phyloP scores from a whole-genome alignment of 2,329 filamentous ascomycete species.

The Fusarium transvaalense region DNA sequence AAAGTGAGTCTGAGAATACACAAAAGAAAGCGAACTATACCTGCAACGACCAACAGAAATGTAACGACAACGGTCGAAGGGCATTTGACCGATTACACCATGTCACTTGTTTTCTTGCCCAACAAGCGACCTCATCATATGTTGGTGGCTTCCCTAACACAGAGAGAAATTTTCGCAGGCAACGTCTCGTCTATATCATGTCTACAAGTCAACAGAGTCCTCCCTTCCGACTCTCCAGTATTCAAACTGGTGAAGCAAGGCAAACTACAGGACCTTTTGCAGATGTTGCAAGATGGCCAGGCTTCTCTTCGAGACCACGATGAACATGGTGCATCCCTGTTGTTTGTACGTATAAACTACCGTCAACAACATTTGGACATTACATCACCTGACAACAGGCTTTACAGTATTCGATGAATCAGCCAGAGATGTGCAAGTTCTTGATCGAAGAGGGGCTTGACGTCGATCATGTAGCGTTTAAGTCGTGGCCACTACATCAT shows the following conservation, averaged over 20 bases:
- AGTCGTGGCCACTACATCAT: not conserved
- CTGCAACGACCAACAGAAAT: not conserved
- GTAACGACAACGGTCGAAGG: not conserved
- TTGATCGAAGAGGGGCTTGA: constrained; percentile 23
- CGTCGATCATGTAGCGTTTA: constrained; percentile 12
- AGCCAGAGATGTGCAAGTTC: constrained; percentile 31
- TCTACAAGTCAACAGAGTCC: constrained; percentile 3
- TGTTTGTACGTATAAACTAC: constrained; percentile 27
- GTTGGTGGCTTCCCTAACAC: constrained; percentile 10
- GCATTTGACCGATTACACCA: constrained; percentile 1
- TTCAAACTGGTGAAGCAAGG: constrained; percentile 12
- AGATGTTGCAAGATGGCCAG: constrained; percentile 19
- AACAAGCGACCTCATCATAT: not conserved
- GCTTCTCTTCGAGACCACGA: constrained; percentile 43
- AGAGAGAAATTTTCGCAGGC: not conserved
- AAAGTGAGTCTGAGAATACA: not conserved
- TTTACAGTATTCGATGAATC: constrained; percentile 6
- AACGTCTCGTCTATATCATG: constrained; percentile 5
- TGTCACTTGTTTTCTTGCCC: constrained; percentile 7
- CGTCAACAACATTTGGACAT: too few species aligned
- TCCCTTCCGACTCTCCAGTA: not conserved
- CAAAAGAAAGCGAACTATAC: constrained; percentile 4
- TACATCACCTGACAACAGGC: too few species aligned
- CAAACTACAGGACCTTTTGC: not conserved
- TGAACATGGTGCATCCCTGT: constrained; percentile 33